These are phyloP conservation scores for Eimeria mitis DNA, from an alignment of 169 alveolate genomes.

Conservation along the genomic window DNA sequence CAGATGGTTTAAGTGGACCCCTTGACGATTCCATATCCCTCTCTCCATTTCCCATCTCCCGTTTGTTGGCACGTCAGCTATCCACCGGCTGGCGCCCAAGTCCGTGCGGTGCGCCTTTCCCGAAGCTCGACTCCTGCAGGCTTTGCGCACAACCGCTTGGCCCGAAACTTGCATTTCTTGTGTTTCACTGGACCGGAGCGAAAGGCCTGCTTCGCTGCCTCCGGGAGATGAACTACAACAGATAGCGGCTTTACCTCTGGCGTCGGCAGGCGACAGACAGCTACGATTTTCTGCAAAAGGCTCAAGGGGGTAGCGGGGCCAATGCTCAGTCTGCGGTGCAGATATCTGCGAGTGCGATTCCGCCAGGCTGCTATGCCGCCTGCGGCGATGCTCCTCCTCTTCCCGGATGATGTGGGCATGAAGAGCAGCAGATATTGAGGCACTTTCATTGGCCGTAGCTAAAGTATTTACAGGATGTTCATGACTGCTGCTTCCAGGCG, in stretches of 20 bases:
- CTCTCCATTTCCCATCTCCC: conserved; percentile 70
- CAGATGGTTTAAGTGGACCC: conserved; percentile 48
- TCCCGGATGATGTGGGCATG: conserved; percentile 32
- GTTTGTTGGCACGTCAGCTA: conserved; percentile 32
- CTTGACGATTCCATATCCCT: conserved; percentile 61
- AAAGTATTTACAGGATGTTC: not conserved
- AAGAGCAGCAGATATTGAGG: conserved; percentile 19
- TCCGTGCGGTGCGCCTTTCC: not conserved
- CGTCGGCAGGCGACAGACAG: not conserved
- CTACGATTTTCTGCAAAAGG: not conserved
- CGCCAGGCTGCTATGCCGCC: conserved; percentile 53
- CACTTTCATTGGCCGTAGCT: not conserved
- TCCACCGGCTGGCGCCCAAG: conserved; percentile 9
- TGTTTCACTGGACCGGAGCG: not conserved
- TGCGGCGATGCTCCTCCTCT: conserved; percentile 74
- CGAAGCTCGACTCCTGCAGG: not conserved
- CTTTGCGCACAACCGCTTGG: not conserved
- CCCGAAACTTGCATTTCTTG: not conserved
- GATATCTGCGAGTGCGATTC: not conserved
- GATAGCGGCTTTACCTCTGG: not conserved
- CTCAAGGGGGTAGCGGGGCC: not conserved
- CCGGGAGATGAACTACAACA: not conserved
- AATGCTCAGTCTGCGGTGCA: not conserved
- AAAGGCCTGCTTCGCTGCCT: not conserved
- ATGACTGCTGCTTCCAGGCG: not conserved